Percentiles rank a stretch among this genome's conserved stretches.
Conservation (phyloP, 148 eudicot species). For the Suaeda aralocaspica region DNA sequence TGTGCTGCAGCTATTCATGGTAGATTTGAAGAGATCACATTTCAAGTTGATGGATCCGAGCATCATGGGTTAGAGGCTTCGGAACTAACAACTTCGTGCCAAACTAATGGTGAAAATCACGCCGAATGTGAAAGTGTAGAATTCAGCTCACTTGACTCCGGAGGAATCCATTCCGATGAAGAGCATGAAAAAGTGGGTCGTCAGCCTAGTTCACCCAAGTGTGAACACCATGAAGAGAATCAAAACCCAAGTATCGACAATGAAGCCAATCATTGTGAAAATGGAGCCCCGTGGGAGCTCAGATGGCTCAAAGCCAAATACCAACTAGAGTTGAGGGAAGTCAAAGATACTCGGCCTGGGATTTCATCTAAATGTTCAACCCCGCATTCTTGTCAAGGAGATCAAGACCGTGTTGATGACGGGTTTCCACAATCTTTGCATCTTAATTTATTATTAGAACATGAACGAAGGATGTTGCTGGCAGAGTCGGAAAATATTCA, state of each 20-base stretch:
- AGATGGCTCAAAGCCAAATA: conserved; percentile 72
- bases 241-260: neutral
- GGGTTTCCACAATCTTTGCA: conserved; percentile 18
- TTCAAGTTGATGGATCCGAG: conserved; percentile 43
- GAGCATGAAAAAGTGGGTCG: conserved; percentile 30
- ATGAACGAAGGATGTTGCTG: conserved; percentile 7
- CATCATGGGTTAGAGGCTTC: conserved; percentile 22
- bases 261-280: conserved; percentile 26
- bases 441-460: conserved; percentile 18
- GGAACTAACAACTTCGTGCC: conserved; percentile 16
- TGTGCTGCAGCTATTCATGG: conserved; percentile 62
- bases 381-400: conserved; percentile 17
- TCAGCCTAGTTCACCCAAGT: conserved; percentile 18
- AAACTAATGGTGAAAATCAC: conserved; percentile 18
- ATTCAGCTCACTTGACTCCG: conserved; percentile 28
- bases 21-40: conserved; percentile 74
- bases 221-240: conserved; percentile 11
- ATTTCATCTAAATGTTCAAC: conserved; percentile 31
- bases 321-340: conserved; percentile 48
- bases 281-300: conserved; percentile 45
- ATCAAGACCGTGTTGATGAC: conserved; percentile 6
- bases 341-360: conserved; percentile 48
- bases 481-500: conserved; percentile 17
- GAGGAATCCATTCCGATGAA: conserved; percentile 36
- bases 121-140: conserved; percentile 38